phyloP scores from a whole-genome alignment of 805 yeast genomes.

The Schwanniomyces pseudopolymorphus region DNA sequence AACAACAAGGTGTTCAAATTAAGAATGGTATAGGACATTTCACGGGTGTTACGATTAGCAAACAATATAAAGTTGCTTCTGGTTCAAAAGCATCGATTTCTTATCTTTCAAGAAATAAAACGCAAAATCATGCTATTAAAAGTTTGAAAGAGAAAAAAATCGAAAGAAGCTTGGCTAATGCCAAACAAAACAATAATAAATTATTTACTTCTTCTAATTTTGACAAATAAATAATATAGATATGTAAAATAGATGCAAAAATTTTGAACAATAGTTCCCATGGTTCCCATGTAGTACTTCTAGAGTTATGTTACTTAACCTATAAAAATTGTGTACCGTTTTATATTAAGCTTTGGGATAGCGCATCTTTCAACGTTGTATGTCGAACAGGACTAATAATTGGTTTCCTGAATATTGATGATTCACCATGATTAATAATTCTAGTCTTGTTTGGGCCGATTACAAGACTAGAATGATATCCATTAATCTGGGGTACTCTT shows the following conservation, averaged over 20 bases:
- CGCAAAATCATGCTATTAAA: constrained; percentile 23
- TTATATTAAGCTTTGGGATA: constrained; percentile 18
- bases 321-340: neutral
- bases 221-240: constrained; percentile 13
- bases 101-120: constrained; percentile 40
- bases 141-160: constrained; percentile 26
- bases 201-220: constrained; percentile 19
- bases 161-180: constrained; percentile 21
- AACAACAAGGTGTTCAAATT: constrained; percentile 37
- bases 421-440: constrained; percentile 44
- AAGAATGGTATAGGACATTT: constrained; percentile 37
- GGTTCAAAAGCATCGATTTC: constrained; percentile 61
- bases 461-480: constrained; percentile 40
- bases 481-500: constrained; percentile 22
- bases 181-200: constrained; percentile 16
- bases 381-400: constrained; percentile 43
- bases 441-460: constrained; percentile 43
- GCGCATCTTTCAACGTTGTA: constrained; percentile 48
- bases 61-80: constrained; percentile 53
- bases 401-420: constrained; percentile 35
- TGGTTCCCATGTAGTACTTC: neutral
- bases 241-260: constrained; percentile 1
- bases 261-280: too few species aligned
- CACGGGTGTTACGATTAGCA: constrained; percentile 52
- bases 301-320: constrained; percentile 1